Evolutionary conservation across 352 stramenopile species (phyloP).

Genomic region (Globisporangium alternatum): DNA sequence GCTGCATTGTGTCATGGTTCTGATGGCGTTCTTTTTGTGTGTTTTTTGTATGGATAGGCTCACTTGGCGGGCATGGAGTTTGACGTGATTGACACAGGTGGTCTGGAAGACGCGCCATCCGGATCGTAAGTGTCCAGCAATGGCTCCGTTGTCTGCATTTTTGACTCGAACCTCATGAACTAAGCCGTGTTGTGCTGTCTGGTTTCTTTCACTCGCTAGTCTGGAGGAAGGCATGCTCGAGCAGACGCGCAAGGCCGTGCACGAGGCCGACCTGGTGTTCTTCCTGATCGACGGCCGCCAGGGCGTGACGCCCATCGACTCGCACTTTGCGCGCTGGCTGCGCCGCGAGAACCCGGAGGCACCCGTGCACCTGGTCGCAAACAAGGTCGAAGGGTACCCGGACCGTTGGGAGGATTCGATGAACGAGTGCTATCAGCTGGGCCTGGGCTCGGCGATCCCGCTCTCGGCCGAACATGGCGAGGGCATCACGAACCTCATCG

Average conservation of each 20-base stretch:
- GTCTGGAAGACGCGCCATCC: conserved; percentile 64
- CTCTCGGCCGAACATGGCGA: conserved; percentile 80
- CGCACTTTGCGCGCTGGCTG: conserved; percentile 77
- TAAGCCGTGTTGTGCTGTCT: background rate
- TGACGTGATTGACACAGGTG: conserved; percentile 82
- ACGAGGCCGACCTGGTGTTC: conserved; percentile 78
- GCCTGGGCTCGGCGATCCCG: conserved; percentile 62
- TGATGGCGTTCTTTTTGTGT: background rate
- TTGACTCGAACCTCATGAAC: background rate
- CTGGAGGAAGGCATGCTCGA: conserved; percentile 79
- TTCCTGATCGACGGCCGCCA: conserved; percentile 80
- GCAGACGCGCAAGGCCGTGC: conserved; percentile 68
- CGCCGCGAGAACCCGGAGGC: conserved; percentile 54
- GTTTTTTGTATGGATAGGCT: conserved; percentile 20
- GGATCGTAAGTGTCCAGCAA: conserved; percentile 32
- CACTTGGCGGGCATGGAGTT: conserved; percentile 70
- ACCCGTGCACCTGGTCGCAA: conserved; percentile 70
- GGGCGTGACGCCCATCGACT: conserved; percentile 74
- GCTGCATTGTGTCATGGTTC: background rate
- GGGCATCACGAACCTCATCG: conserved; percentile 62
- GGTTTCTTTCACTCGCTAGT: conserved; percentile 12
- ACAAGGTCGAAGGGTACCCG: conserved; percentile 74
- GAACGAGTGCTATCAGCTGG: conserved; percentile 77
- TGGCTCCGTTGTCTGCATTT: background rate
- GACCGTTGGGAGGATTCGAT: conserved; percentile 64